phyloP scores from a whole-genome alignment of 2,329 filamentous ascomycete genomes.

The Colletotrichum abscissum region DNA sequence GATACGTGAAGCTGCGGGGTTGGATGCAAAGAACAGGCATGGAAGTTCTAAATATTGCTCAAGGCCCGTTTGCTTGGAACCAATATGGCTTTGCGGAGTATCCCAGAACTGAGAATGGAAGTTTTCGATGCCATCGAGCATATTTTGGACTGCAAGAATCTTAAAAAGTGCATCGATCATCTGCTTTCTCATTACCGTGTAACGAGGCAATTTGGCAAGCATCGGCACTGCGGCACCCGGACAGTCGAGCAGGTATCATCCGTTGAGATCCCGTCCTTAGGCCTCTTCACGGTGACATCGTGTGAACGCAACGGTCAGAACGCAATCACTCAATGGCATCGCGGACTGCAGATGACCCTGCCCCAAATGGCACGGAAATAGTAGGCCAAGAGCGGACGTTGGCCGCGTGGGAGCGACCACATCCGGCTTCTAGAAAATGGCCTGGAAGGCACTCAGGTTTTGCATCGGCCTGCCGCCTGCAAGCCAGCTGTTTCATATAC shows the following conservation, averaged over 20 bases:
- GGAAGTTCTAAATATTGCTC: background rate
- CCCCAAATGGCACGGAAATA: background rate
- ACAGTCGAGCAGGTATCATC: constrained; percentile 2
- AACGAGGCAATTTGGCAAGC: background rate
- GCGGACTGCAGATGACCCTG: background rate
- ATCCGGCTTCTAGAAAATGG: constrained; percentile 8
- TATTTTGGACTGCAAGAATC: background rate
- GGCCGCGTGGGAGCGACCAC: background rate
- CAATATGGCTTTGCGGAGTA: background rate
- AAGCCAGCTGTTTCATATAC: background rate
- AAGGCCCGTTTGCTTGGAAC: background rate
- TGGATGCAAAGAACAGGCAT: background rate
- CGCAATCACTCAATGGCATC: background rate
- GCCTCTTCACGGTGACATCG: constrained; percentile 8
- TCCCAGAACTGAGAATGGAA: background rate
- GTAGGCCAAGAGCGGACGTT: background rate
- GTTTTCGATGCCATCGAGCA: background rate
- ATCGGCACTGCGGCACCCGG: constrained; percentile 3
- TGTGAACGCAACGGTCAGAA: background rate
- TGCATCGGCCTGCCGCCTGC: background rate
- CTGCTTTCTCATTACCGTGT: background rate
- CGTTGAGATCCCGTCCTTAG: background rate
- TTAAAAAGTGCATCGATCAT: background rate
- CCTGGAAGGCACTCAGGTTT: background rate
- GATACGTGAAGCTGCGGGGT: background rate